phyloP scores from a whole-genome alignment of 768 basidiomycete species.

The Exsudoporus frostii region DNA sequence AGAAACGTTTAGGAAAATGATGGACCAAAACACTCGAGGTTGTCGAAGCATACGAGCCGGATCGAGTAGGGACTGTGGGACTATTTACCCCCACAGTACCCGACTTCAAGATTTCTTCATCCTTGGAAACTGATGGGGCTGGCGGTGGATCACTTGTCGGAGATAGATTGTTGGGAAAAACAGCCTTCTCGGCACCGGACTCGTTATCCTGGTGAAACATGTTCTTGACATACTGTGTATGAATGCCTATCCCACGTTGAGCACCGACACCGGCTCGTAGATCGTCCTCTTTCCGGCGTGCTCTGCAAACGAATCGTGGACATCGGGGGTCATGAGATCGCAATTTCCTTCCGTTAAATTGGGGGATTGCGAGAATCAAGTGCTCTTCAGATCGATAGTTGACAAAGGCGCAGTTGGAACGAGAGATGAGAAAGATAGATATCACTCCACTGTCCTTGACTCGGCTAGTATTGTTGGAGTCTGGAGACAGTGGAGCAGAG shows the following conservation, averaged over 20 bases:
- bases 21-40: constrained; percentile 73
- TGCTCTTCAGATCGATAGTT: constrained; percentile 71
- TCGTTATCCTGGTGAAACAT: constrained; percentile 40
- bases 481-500: constrained; percentile 14
- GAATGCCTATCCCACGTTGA: constrained; percentile 84
- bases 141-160: constrained; percentile 11
- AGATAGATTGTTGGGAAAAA: neutral
- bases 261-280: constrained; percentile 86
- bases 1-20: constrained; percentile 86
- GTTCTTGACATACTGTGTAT: constrained; percentile 76
- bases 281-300: constrained; percentile 80
- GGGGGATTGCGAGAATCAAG: constrained; percentile 62
- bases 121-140: constrained; percentile 34
- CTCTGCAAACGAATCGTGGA: constrained; percentile 78
- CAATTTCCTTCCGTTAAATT: constrained; percentile 69
- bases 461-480: neutral
- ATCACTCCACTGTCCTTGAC: constrained; percentile 52
- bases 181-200: constrained; percentile 6
- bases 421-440: constrained; percentile 89
- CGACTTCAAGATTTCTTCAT: constrained; percentile 32
- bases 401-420: constrained; percentile 93
- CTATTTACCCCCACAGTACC: neutral
- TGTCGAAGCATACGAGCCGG: constrained; percentile 74
- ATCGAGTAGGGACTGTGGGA: constrained; percentile 29
- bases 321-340: constrained; percentile 71